Conservation (phyloP, 2,329 filamentous ascomycete genomes). For the Fusarium brachygibbosum region DNA sequence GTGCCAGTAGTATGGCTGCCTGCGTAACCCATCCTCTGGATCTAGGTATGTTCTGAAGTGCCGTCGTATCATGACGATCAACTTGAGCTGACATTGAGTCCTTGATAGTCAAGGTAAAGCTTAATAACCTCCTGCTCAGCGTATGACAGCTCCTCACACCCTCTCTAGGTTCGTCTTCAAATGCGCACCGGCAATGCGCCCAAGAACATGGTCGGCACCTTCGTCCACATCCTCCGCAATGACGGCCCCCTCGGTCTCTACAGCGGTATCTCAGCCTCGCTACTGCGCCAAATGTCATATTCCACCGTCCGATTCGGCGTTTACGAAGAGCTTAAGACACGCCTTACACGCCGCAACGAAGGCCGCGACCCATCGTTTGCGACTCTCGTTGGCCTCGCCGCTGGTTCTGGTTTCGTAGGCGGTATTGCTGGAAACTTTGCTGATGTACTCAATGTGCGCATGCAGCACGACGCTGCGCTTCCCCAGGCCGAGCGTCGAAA, state of each 20-base stretch:
- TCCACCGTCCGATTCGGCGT: slow-evolving; percentile 96
- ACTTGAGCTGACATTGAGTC: slow-evolving; percentile 37
- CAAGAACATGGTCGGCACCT: slow-evolving; percentile 86
- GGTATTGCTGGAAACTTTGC: slow-evolving; percentile 93
- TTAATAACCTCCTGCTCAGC: background rate
- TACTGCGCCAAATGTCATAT: slow-evolving; percentile 95
- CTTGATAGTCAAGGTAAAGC: slow-evolving; percentile 63
- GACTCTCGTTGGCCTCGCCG: slow-evolving; percentile 85
- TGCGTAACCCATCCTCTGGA: slow-evolving; percentile 94
- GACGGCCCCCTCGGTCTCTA: slow-evolving; percentile 88
- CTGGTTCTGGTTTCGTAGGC: slow-evolving; percentile 86
- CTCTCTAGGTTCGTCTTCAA: slow-evolving; percentile 82
- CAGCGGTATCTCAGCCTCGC: slow-evolving; percentile 89
- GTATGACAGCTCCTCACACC: slow-evolving; percentile 17
- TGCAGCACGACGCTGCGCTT: slow-evolving; percentile 92
- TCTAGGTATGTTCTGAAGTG: slow-evolving; percentile 73
- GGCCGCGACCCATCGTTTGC: slow-evolving; percentile 74
- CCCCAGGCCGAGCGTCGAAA: slow-evolving; percentile 81
- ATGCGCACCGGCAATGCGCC: slow-evolving; percentile 82
- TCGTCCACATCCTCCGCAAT: slow-evolving; percentile 81
- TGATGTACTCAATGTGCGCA: slow-evolving; percentile 96
- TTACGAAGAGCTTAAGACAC: slow-evolving; percentile 91
- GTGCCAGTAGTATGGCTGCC: slow-evolving; percentile 91
- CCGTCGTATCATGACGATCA: slow-evolving; percentile 28
- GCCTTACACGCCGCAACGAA: slow-evolving; percentile 62